These are phyloP conservation scores for Bipolaris gigantea DNA, from an alignment of 2,329 filamentous ascomycete species.

Conservation along the genomic window DNA sequence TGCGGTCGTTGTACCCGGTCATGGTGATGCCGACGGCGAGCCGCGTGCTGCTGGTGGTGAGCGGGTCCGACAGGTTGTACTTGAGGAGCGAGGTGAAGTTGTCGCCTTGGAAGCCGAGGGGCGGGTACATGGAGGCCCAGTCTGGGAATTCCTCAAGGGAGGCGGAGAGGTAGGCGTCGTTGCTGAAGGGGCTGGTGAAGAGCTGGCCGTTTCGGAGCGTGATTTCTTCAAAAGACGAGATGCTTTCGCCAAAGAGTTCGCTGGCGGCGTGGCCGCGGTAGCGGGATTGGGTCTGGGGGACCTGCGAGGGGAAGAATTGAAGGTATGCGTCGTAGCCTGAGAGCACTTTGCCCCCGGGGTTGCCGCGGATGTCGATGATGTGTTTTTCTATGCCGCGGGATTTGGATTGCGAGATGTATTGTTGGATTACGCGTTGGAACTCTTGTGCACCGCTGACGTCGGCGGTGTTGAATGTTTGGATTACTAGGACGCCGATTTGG, in stretches of 20 bases:
- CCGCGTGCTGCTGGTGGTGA: constrained; percentile 35
- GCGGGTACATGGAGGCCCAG: constrained; percentile 46
- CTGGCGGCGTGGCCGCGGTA: constrained; percentile 49
- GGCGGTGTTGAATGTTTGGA: constrained; percentile 47
- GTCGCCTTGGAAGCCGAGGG: constrained; percentile 36
- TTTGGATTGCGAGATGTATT: constrained; percentile 54
- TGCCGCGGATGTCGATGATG: constrained; percentile 65
- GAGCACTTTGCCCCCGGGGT: constrained; percentile 58
- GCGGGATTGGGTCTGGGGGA: constrained; percentile 51
- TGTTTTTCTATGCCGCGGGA: constrained; percentile 58
- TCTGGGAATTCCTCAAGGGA: constrained; percentile 33
- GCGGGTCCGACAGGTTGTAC: constrained; percentile 45
- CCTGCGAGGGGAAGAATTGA: constrained; percentile 55
- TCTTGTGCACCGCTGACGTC: constrained; percentile 22
- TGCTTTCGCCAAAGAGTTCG: constrained; percentile 30
- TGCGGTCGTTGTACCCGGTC: constrained; percentile 33
- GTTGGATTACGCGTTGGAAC: constrained; percentile 45
- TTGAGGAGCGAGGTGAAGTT: constrained; percentile 44
- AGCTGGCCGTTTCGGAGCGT: constrained; percentile 24
- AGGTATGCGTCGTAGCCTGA: constrained; percentile 52
- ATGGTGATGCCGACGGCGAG: constrained; percentile 34
- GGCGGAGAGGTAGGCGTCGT: constrained; percentile 32
- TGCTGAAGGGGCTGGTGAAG: constrained; percentile 42
- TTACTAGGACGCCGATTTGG: constrained; percentile 53
- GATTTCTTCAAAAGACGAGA: constrained; percentile 23